Conservation (phyloP, 345 rosid species). For the Murraya koenigii region DNA sequence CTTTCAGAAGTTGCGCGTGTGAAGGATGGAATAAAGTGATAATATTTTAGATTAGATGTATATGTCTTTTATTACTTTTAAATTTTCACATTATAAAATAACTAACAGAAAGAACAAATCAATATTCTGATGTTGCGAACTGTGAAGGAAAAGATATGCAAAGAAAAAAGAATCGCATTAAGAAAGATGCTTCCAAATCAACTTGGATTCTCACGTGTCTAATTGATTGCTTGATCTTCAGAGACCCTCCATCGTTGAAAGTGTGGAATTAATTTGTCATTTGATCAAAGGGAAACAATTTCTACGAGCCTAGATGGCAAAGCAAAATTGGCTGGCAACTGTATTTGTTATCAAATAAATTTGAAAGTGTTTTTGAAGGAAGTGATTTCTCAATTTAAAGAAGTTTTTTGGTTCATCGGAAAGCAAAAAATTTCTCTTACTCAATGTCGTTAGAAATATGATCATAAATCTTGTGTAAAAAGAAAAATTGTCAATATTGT, state of each 20-base stretch:
- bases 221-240: not conserved
- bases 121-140: constrained; percentile 8
- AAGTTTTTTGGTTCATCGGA: too few relatives aligned
- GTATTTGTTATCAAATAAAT: not conserved
- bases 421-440: too few relatives aligned
- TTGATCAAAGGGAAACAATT: not conserved
- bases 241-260: not conserved
- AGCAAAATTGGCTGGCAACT: not conserved
- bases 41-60: constrained; percentile 11
- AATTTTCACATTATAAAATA: constrained; percentile 7
- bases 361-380: not conserved
- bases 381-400: not conserved
- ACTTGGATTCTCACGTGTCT: constrained; percentile 20
- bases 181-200: constrained; percentile 3
- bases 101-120: not conserved
- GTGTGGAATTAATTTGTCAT: not conserved
- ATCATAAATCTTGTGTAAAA: too few relatives aligned
- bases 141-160: constrained; percentile 10
- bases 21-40: constrained; percentile 34
- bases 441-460: too few relatives aligned
- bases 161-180: not conserved
- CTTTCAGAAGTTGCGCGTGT: constrained; percentile 29
- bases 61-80: constrained; percentile 15
- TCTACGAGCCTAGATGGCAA: not conserved
- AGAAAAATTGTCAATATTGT: not conserved